Evolutionary conservation across 306 rosid genomes (phyloP).

Genomic region (Carpinus fangiana): DNA sequence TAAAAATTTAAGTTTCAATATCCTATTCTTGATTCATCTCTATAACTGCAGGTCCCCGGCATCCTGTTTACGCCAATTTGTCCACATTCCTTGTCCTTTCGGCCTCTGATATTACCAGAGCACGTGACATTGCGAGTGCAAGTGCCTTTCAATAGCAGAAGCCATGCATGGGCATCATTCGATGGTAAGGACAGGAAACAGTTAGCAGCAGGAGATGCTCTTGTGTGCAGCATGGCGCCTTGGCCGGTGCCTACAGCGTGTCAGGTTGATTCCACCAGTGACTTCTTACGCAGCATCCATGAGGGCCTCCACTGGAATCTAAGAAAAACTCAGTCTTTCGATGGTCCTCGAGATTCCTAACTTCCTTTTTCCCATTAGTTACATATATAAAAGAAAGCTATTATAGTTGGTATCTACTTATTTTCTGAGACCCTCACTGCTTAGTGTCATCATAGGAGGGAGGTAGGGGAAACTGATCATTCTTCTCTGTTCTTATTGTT

Average conservation of each 20-base stretch:
- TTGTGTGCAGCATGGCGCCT: slow-evolving; percentile 94
- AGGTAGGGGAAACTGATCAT: neutral
- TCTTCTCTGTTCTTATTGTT: neutral
- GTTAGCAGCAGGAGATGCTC: slow-evolving; percentile 87
- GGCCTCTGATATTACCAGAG: slow-evolving; percentile 90
- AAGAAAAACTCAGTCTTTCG: slow-evolving; percentile 75
- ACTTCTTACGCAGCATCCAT: slow-evolving; percentile 86
- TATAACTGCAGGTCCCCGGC: slow-evolving; percentile 81
- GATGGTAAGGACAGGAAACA: slow-evolving; percentile 91
- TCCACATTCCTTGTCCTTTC: slow-evolving; percentile 86
- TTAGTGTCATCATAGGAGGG: neutral
- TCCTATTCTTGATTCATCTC: slow-evolving; percentile 10
- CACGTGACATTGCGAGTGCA: slow-evolving; percentile 83
- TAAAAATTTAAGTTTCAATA: neutral
- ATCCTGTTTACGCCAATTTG: slow-evolving; percentile 93
- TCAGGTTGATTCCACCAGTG: slow-evolving; percentile 74
- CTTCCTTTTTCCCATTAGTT: neutral
- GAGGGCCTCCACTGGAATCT: slow-evolving; percentile 98
- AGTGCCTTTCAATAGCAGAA: slow-evolving; percentile 83
- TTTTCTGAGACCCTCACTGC: neutral
- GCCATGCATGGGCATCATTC: slow-evolving; percentile 96
- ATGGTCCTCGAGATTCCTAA: slow-evolving; percentile 72
- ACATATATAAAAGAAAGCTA: neutral
- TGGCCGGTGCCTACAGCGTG: slow-evolving; percentile 99
- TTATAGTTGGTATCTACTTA: neutral